Evolutionary conservation across 225 moss, liverwort and hornwort species (phyloP), one percentile per base, ranked within the genome.

Genomic region (Takakia lepidozioides): DNA sequence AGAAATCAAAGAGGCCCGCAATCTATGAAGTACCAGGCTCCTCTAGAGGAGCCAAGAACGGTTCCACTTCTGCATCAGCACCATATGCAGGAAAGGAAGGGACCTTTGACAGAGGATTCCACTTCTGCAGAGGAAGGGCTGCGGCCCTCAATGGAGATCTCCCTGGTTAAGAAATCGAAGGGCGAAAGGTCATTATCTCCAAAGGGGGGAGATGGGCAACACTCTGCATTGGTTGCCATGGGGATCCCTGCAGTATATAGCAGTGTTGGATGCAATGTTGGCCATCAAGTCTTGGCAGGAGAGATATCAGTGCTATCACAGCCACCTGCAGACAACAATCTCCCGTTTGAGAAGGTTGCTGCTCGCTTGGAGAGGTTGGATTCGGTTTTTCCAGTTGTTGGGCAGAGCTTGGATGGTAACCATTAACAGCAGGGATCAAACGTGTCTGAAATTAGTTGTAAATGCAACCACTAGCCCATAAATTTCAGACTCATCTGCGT

Each of bases 21-120:
- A 63, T 67, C 56, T 76, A 76, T 28, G 70, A 76, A 63, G 59
- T 76, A 58, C 52, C 71, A 18, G 62, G 66, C 40, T 10, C 61
- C 29, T 9, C 38, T 56, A 45, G 57, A 60, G 19, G 19, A 54
- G 42, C 68, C 38, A 37, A 23, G 49, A 36, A 17, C 21, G 5
- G 8, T 21, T 10, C 37, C 18, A 49, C 36, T 25, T 42, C 48
- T 30, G 25, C n/a, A 38, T 57, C 41, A 53, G n/a, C 36, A 14
- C 45, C 39, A 28, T n/a, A 42, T 9, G 16, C 57, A 58, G 17
- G 18, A 38, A 28, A 41, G 42, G 25, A 41, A 28, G 24, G 27
- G 27, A 23, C 45, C 57, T 43, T 36, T 29, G 41, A 7, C 21
- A 28, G 46, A 47, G 42, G 18, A 67, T 26, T 25, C 19, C 29